These are phyloP conservation scores for Entonaema liquescens DNA, from an alignment of 495 filamentous ascomycete genomes.

Conservation along the genomic window DNA sequence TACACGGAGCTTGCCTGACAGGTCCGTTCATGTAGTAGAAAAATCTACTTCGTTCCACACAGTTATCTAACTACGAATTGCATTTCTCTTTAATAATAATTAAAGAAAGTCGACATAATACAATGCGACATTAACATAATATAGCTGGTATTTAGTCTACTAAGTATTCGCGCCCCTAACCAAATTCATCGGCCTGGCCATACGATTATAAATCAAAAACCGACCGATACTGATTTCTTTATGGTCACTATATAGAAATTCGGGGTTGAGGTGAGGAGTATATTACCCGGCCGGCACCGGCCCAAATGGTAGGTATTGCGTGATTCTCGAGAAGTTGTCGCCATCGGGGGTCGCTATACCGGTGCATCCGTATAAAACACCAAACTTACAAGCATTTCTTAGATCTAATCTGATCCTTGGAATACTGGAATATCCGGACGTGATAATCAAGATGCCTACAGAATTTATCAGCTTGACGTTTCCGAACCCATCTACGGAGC, in stretches of 20 bases:
- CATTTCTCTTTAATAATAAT: not conserved
- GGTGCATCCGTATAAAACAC: slow-evolving; percentile 29
- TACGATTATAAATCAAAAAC: slow-evolving; percentile 35
- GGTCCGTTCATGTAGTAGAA: too few species aligned
- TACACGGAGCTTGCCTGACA: too few species aligned
- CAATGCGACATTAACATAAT: not conserved
- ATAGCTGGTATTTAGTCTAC: not conserved
- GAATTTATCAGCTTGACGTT: slow-evolving; percentile 65
- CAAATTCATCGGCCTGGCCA: not conserved
- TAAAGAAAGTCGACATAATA: not conserved
- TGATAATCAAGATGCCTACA: slow-evolving; percentile 54
- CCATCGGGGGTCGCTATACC: slow-evolving; percentile 20
- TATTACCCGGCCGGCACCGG: slow-evolving; percentile 36
- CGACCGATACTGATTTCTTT: not conserved
- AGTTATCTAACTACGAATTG: not conserved
- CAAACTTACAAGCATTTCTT: not conserved
- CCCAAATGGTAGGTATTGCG: slow-evolving; percentile 35
- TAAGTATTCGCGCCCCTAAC: not conserved
- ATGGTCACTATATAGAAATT: slow-evolving; percentile 13
- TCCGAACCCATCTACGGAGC: slow-evolving; percentile 60
- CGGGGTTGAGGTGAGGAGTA: slow-evolving; percentile 29
- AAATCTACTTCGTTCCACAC: not conserved
- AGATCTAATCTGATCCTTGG: not conserved
- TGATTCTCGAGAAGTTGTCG: slow-evolving; percentile 40
- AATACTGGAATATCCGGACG: slow-evolving; percentile 3